These are phyloP conservation scores for Parmales sp. DNA, from an alignment of 108 stramenopile genomes.

Conservation along the genomic window DNA sequence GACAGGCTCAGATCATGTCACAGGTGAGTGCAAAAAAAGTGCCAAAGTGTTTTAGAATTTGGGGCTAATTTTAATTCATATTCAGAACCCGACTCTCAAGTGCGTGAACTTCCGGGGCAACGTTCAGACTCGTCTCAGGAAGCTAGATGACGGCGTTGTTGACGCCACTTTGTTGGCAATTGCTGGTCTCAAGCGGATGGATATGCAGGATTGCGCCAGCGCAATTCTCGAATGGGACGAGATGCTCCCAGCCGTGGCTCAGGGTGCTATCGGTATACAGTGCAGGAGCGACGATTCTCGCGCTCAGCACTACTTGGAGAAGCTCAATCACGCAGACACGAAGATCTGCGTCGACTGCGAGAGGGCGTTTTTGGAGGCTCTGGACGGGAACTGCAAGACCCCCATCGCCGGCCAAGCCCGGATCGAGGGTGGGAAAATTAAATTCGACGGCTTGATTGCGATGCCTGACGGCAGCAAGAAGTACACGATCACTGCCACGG, in stretches of 20 bases:
- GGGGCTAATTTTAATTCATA: too few species aligned
- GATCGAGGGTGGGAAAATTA: conserved; percentile 73
- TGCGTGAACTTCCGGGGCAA: conserved; percentile 99
- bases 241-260: conserved; percentile 98
- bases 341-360: conserved; percentile 94
- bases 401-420: conserved; percentile 97
- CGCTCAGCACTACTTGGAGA: conserved; percentile 75
- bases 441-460: conserved; percentile 80
- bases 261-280: conserved; percentile 99
- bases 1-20: conserved; percentile 90
- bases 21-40: too few species aligned
- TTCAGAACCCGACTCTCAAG: conserved; percentile 89
- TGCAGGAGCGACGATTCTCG: conserved; percentile 87
- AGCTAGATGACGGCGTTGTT: conserved; percentile 95
- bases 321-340: conserved; percentile 82
- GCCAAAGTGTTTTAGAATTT: too few species aligned
- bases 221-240: conserved; percentile 84
- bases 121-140: conserved; percentile 96
- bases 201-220: conserved; percentile 87
- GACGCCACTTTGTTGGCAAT: conserved; percentile 95
- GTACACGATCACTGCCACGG: conserved; percentile 59
- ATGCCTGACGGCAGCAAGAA: conserved; percentile 80
- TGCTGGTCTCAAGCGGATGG: conserved; percentile 97
- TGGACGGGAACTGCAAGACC: conserved; percentile 99
- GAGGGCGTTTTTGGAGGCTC: conserved; percentile 89